phyloP scores from a whole-genome alignment of 2,329 filamentous ascomycete genomes.

The Fusarium pseudograminearum region DNA sequence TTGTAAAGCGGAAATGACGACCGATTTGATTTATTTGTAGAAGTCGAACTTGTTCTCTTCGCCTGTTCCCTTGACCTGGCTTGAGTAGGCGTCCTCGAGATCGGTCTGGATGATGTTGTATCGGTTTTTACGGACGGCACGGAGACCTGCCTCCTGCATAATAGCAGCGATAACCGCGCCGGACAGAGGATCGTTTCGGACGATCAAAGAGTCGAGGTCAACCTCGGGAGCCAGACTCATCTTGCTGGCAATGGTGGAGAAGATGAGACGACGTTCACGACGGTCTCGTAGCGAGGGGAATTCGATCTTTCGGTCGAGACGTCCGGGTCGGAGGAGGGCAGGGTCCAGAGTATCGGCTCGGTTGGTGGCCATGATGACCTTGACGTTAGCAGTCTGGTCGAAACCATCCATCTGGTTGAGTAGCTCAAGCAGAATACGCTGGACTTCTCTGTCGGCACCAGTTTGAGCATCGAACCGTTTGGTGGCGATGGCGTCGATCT shows the following conservation, averaged over 20 bases:
- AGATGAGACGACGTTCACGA: constrained; percentile 94
- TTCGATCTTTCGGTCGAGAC: constrained; percentile 98
- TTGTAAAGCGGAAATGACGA: constrained; percentile 15
- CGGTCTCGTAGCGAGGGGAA: constrained; percentile 96
- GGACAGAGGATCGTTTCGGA: constrained; percentile 93
- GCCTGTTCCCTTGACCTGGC: constrained; percentile 86
- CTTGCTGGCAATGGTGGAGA: constrained; percentile 94
- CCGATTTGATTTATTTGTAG: constrained; percentile 73
- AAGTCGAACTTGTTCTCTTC: constrained; percentile 87
- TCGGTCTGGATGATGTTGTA: constrained; percentile 99
- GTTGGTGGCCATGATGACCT: constrained; percentile 99
- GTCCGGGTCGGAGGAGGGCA: constrained; percentile 91
- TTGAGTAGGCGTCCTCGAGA: constrained; percentile 95
- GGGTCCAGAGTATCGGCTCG: constrained; percentile 97
- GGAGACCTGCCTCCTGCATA: constrained; percentile 97
- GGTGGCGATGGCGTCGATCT: constrained; percentile 98
- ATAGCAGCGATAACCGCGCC: constrained; percentile 98
- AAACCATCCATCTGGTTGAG: constrained; percentile 99
- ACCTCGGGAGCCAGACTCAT: constrained; percentile 98
- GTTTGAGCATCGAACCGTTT: constrained; percentile 99
- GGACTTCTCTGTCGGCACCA: constrained; percentile 96
- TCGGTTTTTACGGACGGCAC: constrained; percentile 95
- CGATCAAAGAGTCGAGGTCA: constrained; percentile 94
- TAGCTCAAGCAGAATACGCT: constrained; percentile 96
- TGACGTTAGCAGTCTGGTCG: constrained; percentile 98